Percentiles rank a stretch among this genome's conserved stretches.
phyloP scores from a whole-genome alignment of 768 basidiomycete species.

The Saitozyma podzolica region DNA sequence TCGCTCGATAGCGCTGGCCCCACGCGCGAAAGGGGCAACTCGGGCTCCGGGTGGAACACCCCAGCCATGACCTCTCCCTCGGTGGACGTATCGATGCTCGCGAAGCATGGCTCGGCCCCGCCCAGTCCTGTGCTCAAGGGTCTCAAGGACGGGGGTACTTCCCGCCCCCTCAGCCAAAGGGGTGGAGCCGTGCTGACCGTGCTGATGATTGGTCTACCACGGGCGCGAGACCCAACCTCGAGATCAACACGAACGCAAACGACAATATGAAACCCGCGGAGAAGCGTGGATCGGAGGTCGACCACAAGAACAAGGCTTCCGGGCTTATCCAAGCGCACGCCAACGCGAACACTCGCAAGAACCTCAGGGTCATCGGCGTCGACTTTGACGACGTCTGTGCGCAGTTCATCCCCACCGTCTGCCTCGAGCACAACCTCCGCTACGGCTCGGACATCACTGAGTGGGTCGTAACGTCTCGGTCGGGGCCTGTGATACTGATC shows the following conservation, averaged over 20 bases:
- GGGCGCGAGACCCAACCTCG: too few relatives aligned
- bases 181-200: too few relatives aligned
- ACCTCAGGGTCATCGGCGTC: conserved; percentile 30
- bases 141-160: neutral
- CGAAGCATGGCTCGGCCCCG: neutral
- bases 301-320: too few relatives aligned
- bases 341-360: conserved; percentile 1
- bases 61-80: neutral
- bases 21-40: too few relatives aligned
- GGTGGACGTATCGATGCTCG: neutral
- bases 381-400: conserved; percentile 43
- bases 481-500: neutral
- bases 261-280: too few relatives aligned
- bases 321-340: too few relatives aligned
- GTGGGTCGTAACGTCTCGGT: conserved; percentile 16
- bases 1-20: too few relatives aligned
- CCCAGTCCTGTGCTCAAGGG: neutral
- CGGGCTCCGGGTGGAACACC: too few relatives aligned
- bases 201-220: too few relatives aligned
- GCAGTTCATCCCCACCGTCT: conserved; percentile 20
- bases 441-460: conserved; percentile 25
- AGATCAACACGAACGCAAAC: too few relatives aligned
- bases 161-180: neutral
- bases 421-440: conserved; percentile 19
- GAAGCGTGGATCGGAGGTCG: too few relatives aligned